A percentile compares a stretch with the other conserved stretches of the same genome.
Evolutionary conservation across 1,284 basidiomycete species (phyloP).

Genomic region (Coriolopsis trogii): DNA sequence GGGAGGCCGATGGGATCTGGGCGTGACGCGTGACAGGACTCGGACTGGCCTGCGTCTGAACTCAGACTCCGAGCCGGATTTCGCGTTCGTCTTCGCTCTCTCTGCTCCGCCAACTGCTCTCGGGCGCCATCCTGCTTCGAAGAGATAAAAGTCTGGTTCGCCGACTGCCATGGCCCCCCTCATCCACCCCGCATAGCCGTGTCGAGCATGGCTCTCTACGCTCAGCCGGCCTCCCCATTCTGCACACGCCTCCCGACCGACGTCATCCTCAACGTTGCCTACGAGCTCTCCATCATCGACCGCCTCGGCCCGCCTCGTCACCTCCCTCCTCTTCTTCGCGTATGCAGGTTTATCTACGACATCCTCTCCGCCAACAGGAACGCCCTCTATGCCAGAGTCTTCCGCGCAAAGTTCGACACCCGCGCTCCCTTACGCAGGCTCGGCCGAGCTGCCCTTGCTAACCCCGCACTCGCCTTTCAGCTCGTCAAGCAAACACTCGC

Average conservation of each 20-base stretch:
- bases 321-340: slow-evolving; percentile 52
- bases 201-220: slow-evolving; percentile 16
- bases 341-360: slow-evolving; percentile 47
- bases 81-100: slow-evolving; percentile 8
- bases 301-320: slow-evolving; percentile 45
- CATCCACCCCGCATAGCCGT: slow-evolving; percentile 17
- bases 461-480: slow-evolving; percentile 49
- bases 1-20: slow-evolving; percentile 1
- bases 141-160: slow-evolving; percentile 12
- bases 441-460: slow-evolving; percentile 38
- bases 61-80: neutral
- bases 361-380: slow-evolving; percentile 44
- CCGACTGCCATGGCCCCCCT: slow-evolving; percentile 13
- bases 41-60: slow-evolving; percentile 7
- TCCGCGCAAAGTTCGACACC: slow-evolving; percentile 62
- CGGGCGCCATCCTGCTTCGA: neutral
- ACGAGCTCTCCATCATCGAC: slow-evolving; percentile 45
- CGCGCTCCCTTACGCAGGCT: slow-evolving; percentile 60
- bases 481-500: slow-evolving; percentile 46
- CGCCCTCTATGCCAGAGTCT: slow-evolving; percentile 62
- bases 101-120: slow-evolving; percentile 20
- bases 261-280: slow-evolving; percentile 59
- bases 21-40: neutral
- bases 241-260: slow-evolving; percentile 59
- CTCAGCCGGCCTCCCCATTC: slow-evolving; percentile 24